Evolutionary conservation across 208 protist species (phyloP).

Genomic region (Acanthamoeba sp.): DNA sequence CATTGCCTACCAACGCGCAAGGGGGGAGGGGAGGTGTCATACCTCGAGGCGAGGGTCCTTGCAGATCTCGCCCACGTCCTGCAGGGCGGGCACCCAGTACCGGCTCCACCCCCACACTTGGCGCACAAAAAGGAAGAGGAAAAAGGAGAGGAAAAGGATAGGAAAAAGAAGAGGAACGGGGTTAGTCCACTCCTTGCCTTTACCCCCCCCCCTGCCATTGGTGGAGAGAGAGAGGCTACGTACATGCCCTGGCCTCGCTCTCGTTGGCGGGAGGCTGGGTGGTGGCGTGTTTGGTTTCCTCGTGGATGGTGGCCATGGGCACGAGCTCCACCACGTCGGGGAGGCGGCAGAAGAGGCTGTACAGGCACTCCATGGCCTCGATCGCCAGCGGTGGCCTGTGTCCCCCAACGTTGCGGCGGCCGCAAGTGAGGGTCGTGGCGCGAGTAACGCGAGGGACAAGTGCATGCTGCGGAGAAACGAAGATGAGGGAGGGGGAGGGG

Average conservation of each 20-base stretch:
- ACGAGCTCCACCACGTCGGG: neutral
- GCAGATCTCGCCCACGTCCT: slow-evolving; percentile 32
- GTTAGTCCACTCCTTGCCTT: neutral
- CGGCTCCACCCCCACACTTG: neutral
- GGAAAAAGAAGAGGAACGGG: too few species aligned
- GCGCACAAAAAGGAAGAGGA: neutral
- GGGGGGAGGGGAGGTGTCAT: neutral
- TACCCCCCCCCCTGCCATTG: neutral
- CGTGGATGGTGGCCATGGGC: neutral
- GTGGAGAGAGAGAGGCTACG: neutral
- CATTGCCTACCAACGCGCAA: neutral
- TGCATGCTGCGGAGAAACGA: too few species aligned
- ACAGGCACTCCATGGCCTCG: slow-evolving; percentile 44
- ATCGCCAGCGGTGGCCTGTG: neutral
- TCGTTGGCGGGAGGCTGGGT: neutral
- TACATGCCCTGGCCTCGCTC: neutral
- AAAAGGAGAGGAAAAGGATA: too few species aligned
- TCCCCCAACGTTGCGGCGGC: neutral
- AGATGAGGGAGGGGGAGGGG: neutral
- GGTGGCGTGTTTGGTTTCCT: neutral
- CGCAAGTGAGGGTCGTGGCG: too few species aligned
- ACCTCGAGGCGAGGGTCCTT: slow-evolving; percentile 33
- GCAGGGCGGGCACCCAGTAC: slow-evolving; percentile 50
- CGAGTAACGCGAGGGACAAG: too few species aligned
- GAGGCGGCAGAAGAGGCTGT: neutral